These are phyloP conservation scores for Entelexis sorbosivorans DNA, from an alignment of 1,139 yeast species.

Conservation along the genomic window DNA sequence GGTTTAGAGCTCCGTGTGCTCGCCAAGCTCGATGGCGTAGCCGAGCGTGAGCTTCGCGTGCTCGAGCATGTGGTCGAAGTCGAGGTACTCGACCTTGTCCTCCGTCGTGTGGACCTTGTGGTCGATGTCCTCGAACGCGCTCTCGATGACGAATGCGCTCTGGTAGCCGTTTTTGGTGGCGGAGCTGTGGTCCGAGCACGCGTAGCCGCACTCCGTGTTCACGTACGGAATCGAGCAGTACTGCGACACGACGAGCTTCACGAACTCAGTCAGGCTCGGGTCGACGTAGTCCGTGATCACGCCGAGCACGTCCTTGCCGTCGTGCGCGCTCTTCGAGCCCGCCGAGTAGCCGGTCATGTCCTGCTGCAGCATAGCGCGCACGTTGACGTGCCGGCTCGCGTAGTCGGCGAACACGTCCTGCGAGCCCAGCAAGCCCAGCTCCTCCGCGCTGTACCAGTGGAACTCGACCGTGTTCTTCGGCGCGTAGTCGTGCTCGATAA, in stretches of 20 bases:
- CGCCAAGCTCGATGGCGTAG: conserved; percentile 28
- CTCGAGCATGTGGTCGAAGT: conserved; percentile 64
- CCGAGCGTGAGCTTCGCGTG: conserved; percentile 19
- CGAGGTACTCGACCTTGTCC: conserved; percentile 74
- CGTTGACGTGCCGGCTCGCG: conserved; percentile 38
- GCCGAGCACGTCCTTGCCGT: conserved; percentile 65
- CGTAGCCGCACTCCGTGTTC: conserved; percentile 78
- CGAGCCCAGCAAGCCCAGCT: conserved; percentile 84
- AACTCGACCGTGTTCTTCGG: conserved; percentile 75
- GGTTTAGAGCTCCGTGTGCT: conserved; percentile 2
- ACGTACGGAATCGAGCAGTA: conserved; percentile 60
- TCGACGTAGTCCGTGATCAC: conserved; percentile 67
- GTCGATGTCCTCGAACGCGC: conserved; percentile 51
- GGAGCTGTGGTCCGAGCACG: conserved; percentile 87
- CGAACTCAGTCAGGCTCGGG: conserved; percentile 46
- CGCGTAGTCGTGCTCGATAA: conserved; percentile 39
- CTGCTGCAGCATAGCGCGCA: conserved; percentile 80
- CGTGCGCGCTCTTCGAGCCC: conserved; percentile 37
- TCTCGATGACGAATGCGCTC: conserved; percentile 68
- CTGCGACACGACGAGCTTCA: conserved; percentile 47
- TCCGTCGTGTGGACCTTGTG: conserved; percentile 62
- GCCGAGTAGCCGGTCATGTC: conserved; percentile 88
- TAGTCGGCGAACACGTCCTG: conserved; percentile 60
- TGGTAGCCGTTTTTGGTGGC: conserved; percentile 79
- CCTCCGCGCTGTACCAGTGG: conserved; percentile 93